Percentiles rank a stretch among this genome's conserved stretches.
Conservation (phyloP, 75 land plant species). For the Selaginella moellendorffii region DNA sequence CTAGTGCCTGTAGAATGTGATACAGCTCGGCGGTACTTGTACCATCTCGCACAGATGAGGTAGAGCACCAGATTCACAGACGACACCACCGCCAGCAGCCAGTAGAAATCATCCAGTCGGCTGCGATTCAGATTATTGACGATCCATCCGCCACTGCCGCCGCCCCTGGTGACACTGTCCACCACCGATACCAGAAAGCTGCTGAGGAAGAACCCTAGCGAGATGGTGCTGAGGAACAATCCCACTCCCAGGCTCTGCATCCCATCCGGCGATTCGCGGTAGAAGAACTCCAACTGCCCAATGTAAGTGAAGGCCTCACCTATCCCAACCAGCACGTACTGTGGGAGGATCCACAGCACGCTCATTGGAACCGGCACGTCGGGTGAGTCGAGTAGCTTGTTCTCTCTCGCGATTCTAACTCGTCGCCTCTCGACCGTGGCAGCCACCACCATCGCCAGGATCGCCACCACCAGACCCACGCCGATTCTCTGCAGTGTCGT, state of each 20-base stretch:
- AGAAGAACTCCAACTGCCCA: slow-evolving; percentile 90
- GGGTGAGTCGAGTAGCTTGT: slow-evolving; percentile 33
- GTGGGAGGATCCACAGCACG: slow-evolving; percentile 85
- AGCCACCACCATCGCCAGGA: slow-evolving; percentile 60
- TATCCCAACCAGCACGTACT: slow-evolving; percentile 63
- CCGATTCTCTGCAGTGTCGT: slow-evolving; percentile 56
- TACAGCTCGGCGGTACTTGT: slow-evolving; percentile 25
- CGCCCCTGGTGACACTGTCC: slow-evolving; percentile 40
- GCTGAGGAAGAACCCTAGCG: slow-evolving; percentile 77
- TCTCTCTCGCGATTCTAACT: slow-evolving; percentile 1
- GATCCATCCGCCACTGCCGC: slow-evolving; percentile 46
- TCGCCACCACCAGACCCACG: slow-evolving; percentile 47
- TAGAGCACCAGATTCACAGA: slow-evolving; percentile 55
- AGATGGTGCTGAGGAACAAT: slow-evolving; percentile 63
- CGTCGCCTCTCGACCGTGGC: slow-evolving; percentile 58
- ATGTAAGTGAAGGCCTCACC: slow-evolving; percentile 80
- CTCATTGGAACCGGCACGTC: slow-evolving; percentile 21
- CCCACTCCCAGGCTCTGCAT: slow-evolving; percentile 83
- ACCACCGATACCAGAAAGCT: slow-evolving; percentile 52
- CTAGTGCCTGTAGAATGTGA: background rate
- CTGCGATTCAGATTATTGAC: slow-evolving; percentile 70
- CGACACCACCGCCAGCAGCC: slow-evolving; percentile 66
- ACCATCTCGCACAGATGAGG: slow-evolving; percentile 56
- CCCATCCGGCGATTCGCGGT: slow-evolving; percentile 50
- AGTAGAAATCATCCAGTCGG: slow-evolving; percentile 70